phyloP scores from a whole-genome alignment of 805 yeast genomes.

The Kockiozyma suomiensis region DNA sequence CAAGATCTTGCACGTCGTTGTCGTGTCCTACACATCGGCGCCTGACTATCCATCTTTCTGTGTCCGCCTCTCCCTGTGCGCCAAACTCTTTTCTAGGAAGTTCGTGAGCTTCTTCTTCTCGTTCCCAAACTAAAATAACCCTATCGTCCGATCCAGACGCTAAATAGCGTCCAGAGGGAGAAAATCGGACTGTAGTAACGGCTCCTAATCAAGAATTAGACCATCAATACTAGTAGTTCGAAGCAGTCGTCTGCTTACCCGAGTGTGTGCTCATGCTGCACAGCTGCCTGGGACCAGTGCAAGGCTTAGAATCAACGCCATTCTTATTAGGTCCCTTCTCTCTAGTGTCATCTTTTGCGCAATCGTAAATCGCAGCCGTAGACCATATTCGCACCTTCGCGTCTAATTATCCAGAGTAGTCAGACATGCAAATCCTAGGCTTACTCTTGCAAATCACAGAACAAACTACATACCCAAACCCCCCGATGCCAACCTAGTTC shows the following conservation, averaged over 20 bases:
- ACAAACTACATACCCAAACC: constrained; percentile 51
- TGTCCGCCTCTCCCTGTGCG: constrained; percentile 59
- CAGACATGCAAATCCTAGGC: no score
- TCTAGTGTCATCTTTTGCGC: constrained; percentile 42
- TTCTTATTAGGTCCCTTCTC: neutral
- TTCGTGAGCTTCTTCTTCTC: constrained; percentile 62
- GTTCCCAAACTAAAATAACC: constrained; percentile 88
- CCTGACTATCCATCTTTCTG: constrained; percentile 93
- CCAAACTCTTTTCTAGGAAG: constrained; percentile 66
- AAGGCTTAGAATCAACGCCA: neutral
- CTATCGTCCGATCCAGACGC: constrained; percentile 97
- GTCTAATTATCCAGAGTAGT: constrained; percentile 45
- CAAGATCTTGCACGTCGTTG: constrained; percentile 95
- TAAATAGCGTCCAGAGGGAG: constrained; percentile 86
- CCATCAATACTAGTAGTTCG: no score
- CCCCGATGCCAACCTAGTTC: constrained; percentile 85
- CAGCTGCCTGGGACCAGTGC: constrained; percentile 51
- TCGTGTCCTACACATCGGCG: constrained; percentile 95
- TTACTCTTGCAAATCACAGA: neutral
- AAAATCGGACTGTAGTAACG: constrained; percentile 88
- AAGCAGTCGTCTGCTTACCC: constrained; percentile 60
- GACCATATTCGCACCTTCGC: constrained; percentile 94
- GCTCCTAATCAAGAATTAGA: constrained; percentile 46
- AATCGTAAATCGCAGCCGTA: constrained; percentile 77
- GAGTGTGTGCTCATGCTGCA: constrained; percentile 94